These are phyloP conservation scores for Dalechampia spathulata DNA, from an alignment of 441 rosid species.

Conservation along the genomic window DNA sequence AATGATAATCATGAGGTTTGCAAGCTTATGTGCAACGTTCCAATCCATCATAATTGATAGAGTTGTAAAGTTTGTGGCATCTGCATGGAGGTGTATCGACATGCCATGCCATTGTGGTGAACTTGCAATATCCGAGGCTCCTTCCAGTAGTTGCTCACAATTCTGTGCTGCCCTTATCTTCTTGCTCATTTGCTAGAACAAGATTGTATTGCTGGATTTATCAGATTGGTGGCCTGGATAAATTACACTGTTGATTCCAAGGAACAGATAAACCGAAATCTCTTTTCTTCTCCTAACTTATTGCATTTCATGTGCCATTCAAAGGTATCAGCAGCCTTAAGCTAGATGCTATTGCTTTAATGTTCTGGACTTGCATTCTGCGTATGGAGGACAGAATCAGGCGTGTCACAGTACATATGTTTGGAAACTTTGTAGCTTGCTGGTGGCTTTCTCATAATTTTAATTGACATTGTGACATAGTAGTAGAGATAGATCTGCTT, in stretches of 20 bases:
- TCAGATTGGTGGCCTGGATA: slow-evolving; percentile 5
- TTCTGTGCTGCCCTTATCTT: slow-evolving; percentile 14
- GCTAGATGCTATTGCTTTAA: slow-evolving; percentile 12
- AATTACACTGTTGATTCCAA: slow-evolving; percentile 3
- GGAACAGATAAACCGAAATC: slow-evolving; percentile 10
- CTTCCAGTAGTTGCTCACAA: background rate
- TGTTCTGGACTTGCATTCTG: slow-evolving; percentile 24
- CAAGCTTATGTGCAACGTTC: background rate
- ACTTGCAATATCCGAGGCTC: slow-evolving; percentile 8
- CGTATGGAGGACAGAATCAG: slow-evolving; percentile 20
- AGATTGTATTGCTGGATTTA: slow-evolving; percentile 10
- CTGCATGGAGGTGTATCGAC: slow-evolving; percentile 12
- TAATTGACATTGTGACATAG: slow-evolving; percentile 16
- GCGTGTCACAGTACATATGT: slow-evolving; percentile 15
- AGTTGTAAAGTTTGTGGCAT: slow-evolving; percentile 10
- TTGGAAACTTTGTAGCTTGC: slow-evolving; percentile 16
- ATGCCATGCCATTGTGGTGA: slow-evolving; percentile 8
- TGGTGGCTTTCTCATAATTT: slow-evolving; percentile 13
- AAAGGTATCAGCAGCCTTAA: slow-evolving; percentile 21
- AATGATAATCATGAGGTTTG: background rate
- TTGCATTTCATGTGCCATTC: slow-evolving; percentile 3
- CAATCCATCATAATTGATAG: background rate
- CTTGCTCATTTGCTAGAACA: slow-evolving; percentile 2
- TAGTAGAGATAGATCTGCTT: slow-evolving; percentile 11
- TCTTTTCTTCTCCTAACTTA: background rate